Conservation (phyloP, 2,329 filamentous ascomycete species). For the Helotiales sp. region DNA sequence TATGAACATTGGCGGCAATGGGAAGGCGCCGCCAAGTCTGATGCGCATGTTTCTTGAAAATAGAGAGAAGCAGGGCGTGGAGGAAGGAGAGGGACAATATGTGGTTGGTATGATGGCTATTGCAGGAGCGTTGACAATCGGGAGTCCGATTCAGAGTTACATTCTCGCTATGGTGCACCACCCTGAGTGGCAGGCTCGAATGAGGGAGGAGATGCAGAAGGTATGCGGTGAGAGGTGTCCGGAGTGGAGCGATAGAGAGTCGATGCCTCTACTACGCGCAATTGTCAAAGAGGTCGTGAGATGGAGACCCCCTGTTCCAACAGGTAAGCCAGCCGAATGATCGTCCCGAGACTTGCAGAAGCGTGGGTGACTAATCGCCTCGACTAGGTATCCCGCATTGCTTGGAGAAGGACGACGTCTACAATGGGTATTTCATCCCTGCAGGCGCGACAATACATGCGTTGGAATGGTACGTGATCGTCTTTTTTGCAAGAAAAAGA, state of each 20-base stretch:
- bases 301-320: conserved; percentile 53
- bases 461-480: conserved; percentile 47
- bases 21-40: conserved; percentile 44
- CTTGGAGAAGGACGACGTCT: conserved; percentile 43
- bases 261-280: conserved; percentile 42
- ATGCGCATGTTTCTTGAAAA: conserved; percentile 43
- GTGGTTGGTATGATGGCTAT: conserved; percentile 51
- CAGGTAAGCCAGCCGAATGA: conserved; percentile 38
- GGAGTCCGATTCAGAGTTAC: conserved; percentile 38
- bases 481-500: not conserved
- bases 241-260: conserved; percentile 37
- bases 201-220: conserved; percentile 42
- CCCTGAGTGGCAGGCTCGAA: conserved; percentile 45
- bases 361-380: not conserved
- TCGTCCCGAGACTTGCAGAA: not conserved
- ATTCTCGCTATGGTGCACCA: conserved; percentile 38
- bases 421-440: conserved; percentile 48
- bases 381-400: conserved; percentile 38
- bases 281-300: conserved; percentile 42
- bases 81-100: conserved; percentile 42
- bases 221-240: conserved; percentile 43
- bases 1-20: too few relatives aligned
- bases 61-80: conserved; percentile 37
- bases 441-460: conserved; percentile 45
- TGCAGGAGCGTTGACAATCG: conserved; percentile 42